A percentile compares a stretch with the other conserved stretches of the same genome.
Evolutionary conservation across 495 filamentous ascomycete genomes (phyloP).

Genomic region (Astrothelium subdiscretum): DNA sequence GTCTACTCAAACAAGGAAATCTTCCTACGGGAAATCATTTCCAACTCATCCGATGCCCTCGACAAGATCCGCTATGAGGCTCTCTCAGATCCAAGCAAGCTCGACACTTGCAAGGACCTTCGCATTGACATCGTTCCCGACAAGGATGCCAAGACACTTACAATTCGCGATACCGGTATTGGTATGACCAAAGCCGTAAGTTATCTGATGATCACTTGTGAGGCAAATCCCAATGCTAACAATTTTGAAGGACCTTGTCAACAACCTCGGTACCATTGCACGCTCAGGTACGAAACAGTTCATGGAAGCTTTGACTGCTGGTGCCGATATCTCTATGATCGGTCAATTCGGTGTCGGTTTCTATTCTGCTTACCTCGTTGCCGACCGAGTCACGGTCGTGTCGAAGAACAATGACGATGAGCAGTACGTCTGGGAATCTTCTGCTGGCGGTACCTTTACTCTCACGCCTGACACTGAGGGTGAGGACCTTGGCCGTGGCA

Average conservation of each 20-base stretch:
- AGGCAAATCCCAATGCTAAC: not conserved
- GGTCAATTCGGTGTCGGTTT: constrained; percentile 99
- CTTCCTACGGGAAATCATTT: constrained; percentile 94
- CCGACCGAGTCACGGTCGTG: constrained; percentile 86
- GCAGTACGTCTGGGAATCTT: constrained; percentile 99
- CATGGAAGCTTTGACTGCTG: constrained; percentile 97
- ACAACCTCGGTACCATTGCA: constrained; percentile 99
- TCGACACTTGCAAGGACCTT: constrained; percentile 92
- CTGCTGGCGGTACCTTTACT: constrained; percentile 93
- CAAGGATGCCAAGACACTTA: constrained; percentile 93
- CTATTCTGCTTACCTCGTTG: constrained; percentile 99
- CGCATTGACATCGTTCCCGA: constrained; percentile 96
- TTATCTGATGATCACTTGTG: constrained; percentile 42
- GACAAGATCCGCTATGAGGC: constrained; percentile 99
- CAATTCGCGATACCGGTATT: constrained; percentile 94
- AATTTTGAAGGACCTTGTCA: constrained; percentile 51
- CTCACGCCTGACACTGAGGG: constrained; percentile 83
- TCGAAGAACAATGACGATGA: constrained; percentile 99
- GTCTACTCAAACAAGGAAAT: constrained; percentile 99
- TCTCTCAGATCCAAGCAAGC: constrained; percentile 91
- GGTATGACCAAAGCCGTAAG: constrained; percentile 91
- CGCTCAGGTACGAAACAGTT: constrained; percentile 99
- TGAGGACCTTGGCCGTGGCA: constrained; percentile 82
- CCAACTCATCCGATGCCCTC: constrained; percentile 94
- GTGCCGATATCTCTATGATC: constrained; percentile 99